A percentile compares a stretch with the other conserved stretches of the same genome.
Conservation (phyloP, 2,329 filamentous ascomycete species). For the Penicillium nordicum region DNA sequence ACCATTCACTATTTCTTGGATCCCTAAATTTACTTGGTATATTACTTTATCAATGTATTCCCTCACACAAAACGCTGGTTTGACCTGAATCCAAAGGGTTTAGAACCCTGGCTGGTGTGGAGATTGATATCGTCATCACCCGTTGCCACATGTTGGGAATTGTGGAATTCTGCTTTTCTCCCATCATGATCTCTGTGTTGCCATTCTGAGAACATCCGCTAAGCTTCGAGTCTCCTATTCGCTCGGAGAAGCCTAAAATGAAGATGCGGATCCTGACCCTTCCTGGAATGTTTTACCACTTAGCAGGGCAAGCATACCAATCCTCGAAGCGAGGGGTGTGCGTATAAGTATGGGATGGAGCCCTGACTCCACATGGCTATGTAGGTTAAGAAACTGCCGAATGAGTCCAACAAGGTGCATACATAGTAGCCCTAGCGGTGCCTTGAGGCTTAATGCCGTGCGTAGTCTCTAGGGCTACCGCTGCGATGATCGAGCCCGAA, state of each 20-base stretch:
- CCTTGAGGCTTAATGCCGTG: background rate
- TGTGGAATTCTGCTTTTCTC: background rate
- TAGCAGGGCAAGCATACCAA: background rate
- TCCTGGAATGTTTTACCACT: background rate
- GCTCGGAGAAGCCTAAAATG: background rate
- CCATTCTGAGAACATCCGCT: background rate
- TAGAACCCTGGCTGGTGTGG: constrained; percentile 2
- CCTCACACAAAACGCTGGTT: background rate
- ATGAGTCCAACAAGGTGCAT: background rate
- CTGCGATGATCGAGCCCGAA: no score
- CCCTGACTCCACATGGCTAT: background rate
- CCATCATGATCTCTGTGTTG: background rate
- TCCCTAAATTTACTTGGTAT: background rate
- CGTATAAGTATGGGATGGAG: background rate
- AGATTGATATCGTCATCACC: constrained; percentile 10
- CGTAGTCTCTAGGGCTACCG: no score
- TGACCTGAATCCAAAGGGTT: background rate
- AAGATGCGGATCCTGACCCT: background rate
- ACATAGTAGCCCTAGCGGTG: background rate
- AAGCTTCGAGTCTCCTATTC: background rate
- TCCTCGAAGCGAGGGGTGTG: background rate
- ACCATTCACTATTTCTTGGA: background rate
- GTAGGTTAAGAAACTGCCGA: background rate
- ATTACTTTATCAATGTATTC: background rate
- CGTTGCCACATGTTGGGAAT: constrained; percentile 8